Base-by-base conservation (phyloP, 2,329 filamentous ascomycete species). In the Diplodia mutila region DNA sequence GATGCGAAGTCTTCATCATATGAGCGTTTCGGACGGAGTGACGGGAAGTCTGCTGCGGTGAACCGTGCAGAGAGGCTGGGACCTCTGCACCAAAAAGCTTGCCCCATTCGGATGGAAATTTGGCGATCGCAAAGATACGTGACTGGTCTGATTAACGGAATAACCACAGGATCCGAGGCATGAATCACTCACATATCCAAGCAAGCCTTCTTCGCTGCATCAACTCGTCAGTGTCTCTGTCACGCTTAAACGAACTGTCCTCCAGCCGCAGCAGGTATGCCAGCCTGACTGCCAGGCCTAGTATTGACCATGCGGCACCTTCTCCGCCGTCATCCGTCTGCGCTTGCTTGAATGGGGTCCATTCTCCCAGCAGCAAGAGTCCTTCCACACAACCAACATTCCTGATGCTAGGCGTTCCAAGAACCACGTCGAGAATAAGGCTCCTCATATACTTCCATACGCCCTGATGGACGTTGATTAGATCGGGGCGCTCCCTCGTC, bases 351-450 rank as follows among this genome's bases (percentile, higher is more conserved):
- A 66, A 65, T 49, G 68, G 25, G 37, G 65, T 51, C 68, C 68
- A 69, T 68, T 67, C 68, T 2, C 65, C 68, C 3, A 69, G 65
- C 25, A 69, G 14, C 5, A 69, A 39, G 2, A 69, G 42, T 7
- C 68, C 68, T 42, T 69, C 68, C 9, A 69, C 68, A 23, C 68
- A 69, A 23, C 68, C 68, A 3, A 69, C 68, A 27, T 53, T 67
- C 12, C 68, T 57, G 16, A 63, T 59, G 21, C 61, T 61, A n/a
- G 25, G 23, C 23, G 51, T 23, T n/a, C 68, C 68, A 16, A 69
- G 57, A 18, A 69, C 51, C 4, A 69, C 57, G 21, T 63, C 34
- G 8, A 69, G 49, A 14, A 69, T 48, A 27, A 69, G 63, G 6
- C 32, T 29, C 14, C 64, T 27, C 68, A 69, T 69, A 12, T 42